These are phyloP conservation scores for Picea sitchensis DNA, from an alignment of 75 land plant species.

Conservation along the genomic window DNA sequence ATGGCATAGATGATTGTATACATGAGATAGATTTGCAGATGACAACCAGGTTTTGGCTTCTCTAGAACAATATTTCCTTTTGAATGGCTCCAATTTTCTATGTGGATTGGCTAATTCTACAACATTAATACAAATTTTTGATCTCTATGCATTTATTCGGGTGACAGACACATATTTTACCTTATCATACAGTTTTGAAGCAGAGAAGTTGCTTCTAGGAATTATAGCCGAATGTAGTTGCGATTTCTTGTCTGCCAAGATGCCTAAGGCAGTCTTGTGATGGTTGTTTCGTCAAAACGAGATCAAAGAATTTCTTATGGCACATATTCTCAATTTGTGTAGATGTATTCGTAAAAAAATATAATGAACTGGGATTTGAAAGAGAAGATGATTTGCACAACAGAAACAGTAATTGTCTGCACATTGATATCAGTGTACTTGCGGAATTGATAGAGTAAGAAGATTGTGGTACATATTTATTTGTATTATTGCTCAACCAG, in stretches of 20 bases:
- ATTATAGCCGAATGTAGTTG: conserved; percentile 38
- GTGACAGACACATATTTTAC: no score
- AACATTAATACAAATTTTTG: no score
- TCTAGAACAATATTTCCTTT: no score
- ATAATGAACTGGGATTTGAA: conserved; percentile 5
- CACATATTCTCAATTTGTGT: conserved; percentile 45
- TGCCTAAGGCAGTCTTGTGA: conserved; percentile 36
- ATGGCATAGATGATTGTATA: conserved; percentile 72
- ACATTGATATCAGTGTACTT: conserved; percentile 20
- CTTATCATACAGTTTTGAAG: no score
- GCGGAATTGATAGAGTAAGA: conserved; percentile 49
- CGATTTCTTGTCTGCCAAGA: conserved; percentile 33
- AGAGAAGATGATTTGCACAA: not conserved
- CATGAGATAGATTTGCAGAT: conserved; percentile 28
- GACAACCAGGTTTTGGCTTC: no score
- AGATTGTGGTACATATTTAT: conserved; percentile 32
- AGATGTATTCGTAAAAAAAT: conserved; percentile 17
- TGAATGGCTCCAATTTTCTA: no score
- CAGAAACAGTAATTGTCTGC: not conserved
- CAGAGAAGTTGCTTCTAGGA: no score
- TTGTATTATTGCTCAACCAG: conserved; percentile 41
- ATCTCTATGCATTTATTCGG: no score
- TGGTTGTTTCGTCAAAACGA: conserved; percentile 67
- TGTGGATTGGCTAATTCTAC: no score
- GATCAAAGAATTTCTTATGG: conserved; percentile 26